A percentile compares a stretch with the other conserved stretches of the same genome.
These are phyloP conservation scores for Linum tenue DNA, from an alignment of 345 rosid genomes.

Conservation along the genomic window DNA sequence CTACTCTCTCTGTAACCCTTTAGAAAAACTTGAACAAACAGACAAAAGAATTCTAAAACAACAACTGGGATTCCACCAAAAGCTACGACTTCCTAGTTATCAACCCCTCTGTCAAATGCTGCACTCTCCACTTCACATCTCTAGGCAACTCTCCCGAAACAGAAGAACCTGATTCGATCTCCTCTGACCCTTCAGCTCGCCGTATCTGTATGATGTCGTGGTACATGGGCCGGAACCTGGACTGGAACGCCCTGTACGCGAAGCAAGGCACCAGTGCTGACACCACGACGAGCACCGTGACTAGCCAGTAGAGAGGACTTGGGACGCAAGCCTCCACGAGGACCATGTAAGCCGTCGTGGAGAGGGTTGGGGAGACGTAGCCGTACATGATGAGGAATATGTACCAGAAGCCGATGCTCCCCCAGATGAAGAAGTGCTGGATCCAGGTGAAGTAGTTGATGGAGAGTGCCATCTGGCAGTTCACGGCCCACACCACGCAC, in stretches of 20 bases:
- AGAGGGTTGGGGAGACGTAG: constrained; percentile 41
- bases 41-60: background rate
- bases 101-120: constrained; percentile 31
- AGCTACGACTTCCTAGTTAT: constrained; percentile 26
- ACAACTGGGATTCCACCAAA: background rate
- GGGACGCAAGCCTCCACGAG: constrained; percentile 67
- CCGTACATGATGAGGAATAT: constrained; percentile 64
- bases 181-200: constrained; percentile 10
- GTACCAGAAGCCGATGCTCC: constrained; percentile 83
- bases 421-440: constrained; percentile 90
- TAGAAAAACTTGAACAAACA: too few relatives aligned
- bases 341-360: constrained; percentile 73
- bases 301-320: constrained; percentile 53
- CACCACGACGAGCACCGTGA: constrained; percentile 47
- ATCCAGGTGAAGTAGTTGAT: constrained; percentile 98
- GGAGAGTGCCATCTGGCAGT: constrained; percentile 82
- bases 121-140: constrained; percentile 32
- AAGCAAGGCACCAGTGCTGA: constrained; percentile 67
- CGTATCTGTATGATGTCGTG: constrained; percentile 53
- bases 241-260: constrained; percentile 64
- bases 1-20: too few relatives aligned
- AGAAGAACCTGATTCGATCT: constrained; percentile 4
- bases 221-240: constrained; percentile 59
- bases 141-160: constrained; percentile 31
- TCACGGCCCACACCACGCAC: constrained; percentile 77